A percentile compares a stretch with the other conserved stretches of the same genome.
Evolutionary conservation across 306 rosid species (phyloP).

Genomic region (Vigna unguiculata): DNA sequence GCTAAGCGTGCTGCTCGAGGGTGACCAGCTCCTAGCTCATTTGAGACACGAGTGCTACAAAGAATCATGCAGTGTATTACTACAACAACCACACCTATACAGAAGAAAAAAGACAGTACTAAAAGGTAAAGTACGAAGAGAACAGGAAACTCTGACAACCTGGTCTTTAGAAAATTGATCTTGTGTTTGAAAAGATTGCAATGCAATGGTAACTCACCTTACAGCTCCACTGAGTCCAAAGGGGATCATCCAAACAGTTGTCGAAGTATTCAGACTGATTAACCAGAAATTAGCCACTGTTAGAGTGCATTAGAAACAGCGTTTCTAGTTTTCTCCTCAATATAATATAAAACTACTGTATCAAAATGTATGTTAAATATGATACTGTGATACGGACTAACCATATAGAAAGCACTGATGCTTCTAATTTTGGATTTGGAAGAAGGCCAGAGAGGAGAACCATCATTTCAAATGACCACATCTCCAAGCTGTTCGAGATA

Average conservation of each 20-base stretch:
- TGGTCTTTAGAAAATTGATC: conserved; percentile 1
- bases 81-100: neutral
- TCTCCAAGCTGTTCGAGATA: conserved; percentile 59
- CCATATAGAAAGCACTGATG: conserved; percentile 76
- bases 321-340: neutral
- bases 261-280: conserved; percentile 65
- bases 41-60: conserved; percentile 75
- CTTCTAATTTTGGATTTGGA: conserved; percentile 67
- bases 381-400: conserved; percentile 37
- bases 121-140: neutral
- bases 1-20: conserved; percentile 68
- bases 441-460: conserved; percentile 75
- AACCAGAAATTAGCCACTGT: neutral
- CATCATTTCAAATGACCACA: conserved; percentile 73
- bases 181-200: neutral
- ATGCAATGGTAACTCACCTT: conserved; percentile 55
- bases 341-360: neutral
- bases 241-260: conserved; percentile 75
- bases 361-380: neutral
- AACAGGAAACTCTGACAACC: neutral
- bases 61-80: conserved; percentile 2
- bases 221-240: conserved; percentile 79
- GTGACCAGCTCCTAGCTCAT: conserved; percentile 79
- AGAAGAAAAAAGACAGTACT: conserved; percentile 2
- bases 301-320: neutral